These are phyloP conservation scores for Sclerospora graminicola DNA, from an alignment of 352 stramenopile species.

Conservation along the genomic window DNA sequence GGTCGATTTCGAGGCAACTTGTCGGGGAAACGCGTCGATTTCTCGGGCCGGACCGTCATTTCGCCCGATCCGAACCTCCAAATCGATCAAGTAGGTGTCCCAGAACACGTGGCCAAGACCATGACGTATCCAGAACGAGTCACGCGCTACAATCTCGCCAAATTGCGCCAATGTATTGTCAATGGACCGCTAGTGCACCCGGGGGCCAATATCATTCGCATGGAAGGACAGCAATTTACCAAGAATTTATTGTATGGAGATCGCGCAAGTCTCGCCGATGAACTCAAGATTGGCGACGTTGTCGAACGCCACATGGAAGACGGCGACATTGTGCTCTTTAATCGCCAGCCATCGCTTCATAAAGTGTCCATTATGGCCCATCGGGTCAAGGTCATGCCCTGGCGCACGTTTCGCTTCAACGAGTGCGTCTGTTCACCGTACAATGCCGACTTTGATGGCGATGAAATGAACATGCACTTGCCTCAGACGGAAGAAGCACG, in stretches of 20 bases:
- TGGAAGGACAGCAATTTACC: slow-evolving; percentile 79
- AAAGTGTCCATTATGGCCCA: slow-evolving; percentile 99
- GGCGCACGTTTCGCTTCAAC: slow-evolving; percentile 99
- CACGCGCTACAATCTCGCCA: slow-evolving; percentile 96
- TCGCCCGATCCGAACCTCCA: slow-evolving; percentile 97
- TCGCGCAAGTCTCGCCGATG: slow-evolving; percentile 86
- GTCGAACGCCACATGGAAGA: slow-evolving; percentile 99
- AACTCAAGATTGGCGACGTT: slow-evolving; percentile 95
- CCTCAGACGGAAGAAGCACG: slow-evolving; percentile 98
- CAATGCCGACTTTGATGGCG: slow-evolving; percentile 99
- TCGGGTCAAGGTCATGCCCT: slow-evolving; percentile 90
- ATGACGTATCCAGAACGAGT: slow-evolving; percentile 99
- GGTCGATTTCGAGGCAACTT: slow-evolving; percentile 99
- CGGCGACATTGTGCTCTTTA: slow-evolving; percentile 99
- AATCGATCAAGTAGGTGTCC: slow-evolving; percentile 93
- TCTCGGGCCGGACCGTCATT: slow-evolving; percentile 98
- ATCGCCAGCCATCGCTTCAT: slow-evolving; percentile 98
- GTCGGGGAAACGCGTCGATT: slow-evolving; percentile 98
- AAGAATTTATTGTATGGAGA: slow-evolving; percentile 93
- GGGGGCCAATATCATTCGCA: slow-evolving; percentile 91
- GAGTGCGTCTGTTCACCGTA: slow-evolving; percentile 99
- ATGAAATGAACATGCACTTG: slow-evolving; percentile 99
- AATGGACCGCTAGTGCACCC: slow-evolving; percentile 95
- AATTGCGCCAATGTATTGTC: slow-evolving; percentile 89
- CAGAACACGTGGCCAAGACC: slow-evolving; percentile 91